phyloP scores from a whole-genome alignment of 805 yeast genomes.

The Candida tallmaniae region DNA sequence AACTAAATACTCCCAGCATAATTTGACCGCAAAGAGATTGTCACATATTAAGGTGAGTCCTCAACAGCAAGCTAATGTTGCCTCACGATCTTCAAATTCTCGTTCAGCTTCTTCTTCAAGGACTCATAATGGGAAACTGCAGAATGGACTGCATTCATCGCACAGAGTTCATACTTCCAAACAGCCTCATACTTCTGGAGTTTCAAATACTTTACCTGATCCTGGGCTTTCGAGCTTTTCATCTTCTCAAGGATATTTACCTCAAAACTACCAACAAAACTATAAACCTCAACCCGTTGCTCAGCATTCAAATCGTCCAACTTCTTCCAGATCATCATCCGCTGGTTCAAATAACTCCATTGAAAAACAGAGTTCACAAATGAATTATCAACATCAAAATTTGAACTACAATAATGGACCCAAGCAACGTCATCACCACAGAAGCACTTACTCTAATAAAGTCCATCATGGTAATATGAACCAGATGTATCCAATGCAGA shows the following conservation, averaged over 20 bases:
- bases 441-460: too few species aligned
- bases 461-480: too few species aligned
- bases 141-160: slow-evolving; percentile 5
- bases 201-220: too few species aligned
- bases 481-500: too few species aligned
- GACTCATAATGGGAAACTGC: slow-evolving; percentile 3
- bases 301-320: neutral
- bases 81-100: slow-evolving; percentile 1
- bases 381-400: neutral
- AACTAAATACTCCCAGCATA: slow-evolving; percentile 13
- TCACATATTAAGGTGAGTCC: slow-evolving; percentile 11
- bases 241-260: too few species aligned
- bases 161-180: too few species aligned
- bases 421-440: neutral
- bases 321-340: slow-evolving; percentile 11
- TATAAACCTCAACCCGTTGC: neutral
- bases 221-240: too few species aligned
- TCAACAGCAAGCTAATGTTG: slow-evolving; percentile 3
- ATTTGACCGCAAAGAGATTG: slow-evolving; percentile 13
- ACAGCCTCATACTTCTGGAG: too few species aligned
- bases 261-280: too few species aligned
- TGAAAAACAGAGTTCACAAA: neutral
- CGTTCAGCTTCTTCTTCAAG: slow-evolving; percentile 6
- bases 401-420: neutral
- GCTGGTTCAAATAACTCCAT: slow-evolving; percentile 4